Percentiles rank a stretch among this genome's conserved stretches.
These are phyloP conservation scores for Pleurotus ostreatus DNA, from an alignment of 768 basidiomycete species.

Conservation along the genomic window DNA sequence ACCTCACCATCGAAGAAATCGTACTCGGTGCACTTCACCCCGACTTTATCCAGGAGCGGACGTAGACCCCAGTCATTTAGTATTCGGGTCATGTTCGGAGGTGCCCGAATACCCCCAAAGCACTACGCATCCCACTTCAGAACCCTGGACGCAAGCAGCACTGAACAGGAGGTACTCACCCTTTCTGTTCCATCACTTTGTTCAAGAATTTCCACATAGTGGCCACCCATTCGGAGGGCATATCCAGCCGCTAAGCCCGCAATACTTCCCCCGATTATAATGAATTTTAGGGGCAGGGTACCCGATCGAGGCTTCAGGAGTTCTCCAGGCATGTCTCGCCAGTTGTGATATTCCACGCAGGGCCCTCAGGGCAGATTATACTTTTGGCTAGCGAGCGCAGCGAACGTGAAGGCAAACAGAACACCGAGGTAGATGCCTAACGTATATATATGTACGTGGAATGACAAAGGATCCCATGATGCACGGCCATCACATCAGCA, in stretches of 20 bases:
- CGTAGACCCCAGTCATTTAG: constrained; percentile 53
- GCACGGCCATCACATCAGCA: constrained; percentile 4
- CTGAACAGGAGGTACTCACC: constrained; percentile 21
- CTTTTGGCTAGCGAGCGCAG: neutral
- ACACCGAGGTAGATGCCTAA: neutral
- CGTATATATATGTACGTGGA: neutral
- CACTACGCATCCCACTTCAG: neutral
- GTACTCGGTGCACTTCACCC: constrained; percentile 28
- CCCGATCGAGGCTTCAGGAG: neutral
- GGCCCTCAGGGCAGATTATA: neutral
- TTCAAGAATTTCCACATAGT: constrained; percentile 58
- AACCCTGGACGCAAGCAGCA: neutral
- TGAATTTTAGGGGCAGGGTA: constrained; percentile 24
- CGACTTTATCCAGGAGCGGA: constrained; percentile 35
- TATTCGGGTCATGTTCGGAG: constrained; percentile 56
- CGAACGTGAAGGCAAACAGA: neutral
- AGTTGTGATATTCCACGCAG: neutral
- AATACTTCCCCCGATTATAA: constrained; percentile 45
- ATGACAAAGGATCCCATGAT: constrained; percentile 4
- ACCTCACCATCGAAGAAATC: constrained; percentile 22
- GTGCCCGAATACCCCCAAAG: constrained; percentile 23
- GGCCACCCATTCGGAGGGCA: constrained; percentile 52
- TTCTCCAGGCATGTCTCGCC: constrained; percentile 3
- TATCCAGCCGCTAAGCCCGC: constrained; percentile 55
- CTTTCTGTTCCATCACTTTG: constrained; percentile 36